phyloP scores from a whole-genome alignment of 2,329 filamentous ascomycete species.

The Geoglossum cookeanum region DNA sequence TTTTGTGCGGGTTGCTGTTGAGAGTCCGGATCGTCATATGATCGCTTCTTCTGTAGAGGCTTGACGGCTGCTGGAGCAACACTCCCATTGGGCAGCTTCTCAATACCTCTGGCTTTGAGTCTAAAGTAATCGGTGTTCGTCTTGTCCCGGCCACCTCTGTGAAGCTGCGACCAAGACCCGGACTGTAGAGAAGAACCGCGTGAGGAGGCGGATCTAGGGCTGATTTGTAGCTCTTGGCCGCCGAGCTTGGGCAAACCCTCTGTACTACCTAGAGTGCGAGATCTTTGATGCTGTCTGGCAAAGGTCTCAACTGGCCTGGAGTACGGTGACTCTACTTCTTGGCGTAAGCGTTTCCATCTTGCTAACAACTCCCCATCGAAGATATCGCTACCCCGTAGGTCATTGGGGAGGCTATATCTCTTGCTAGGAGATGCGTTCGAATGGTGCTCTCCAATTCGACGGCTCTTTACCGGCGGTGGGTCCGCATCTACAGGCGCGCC shows the following conservation, averaged over 20 bases:
- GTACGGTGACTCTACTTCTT: background rate
- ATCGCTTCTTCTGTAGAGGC: background rate
- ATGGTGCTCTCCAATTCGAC: background rate
- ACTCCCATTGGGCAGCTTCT: background rate
- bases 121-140: conserved; percentile 4
- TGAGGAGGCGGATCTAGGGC: background rate
- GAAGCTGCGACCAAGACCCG: background rate
- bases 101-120: conserved; percentile 4
- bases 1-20: background rate
- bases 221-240: background rate
- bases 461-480: background rate
- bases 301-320: background rate
- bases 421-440: background rate
- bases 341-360: background rate
- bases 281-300: background rate
- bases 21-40: background rate
- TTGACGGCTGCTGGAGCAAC: background rate
- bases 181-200: background rate
- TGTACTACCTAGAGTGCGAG: background rate
- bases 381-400: background rate
- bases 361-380: background rate
- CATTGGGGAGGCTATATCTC: background rate
- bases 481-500: background rate
- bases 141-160: background rate
- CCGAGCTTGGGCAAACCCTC: background rate